Evolutionary conservation across 257 asterid genomes (phyloP), one percentile per base, ranked within the genome.

Genomic region (Craterostigma plantagineum): DNA sequence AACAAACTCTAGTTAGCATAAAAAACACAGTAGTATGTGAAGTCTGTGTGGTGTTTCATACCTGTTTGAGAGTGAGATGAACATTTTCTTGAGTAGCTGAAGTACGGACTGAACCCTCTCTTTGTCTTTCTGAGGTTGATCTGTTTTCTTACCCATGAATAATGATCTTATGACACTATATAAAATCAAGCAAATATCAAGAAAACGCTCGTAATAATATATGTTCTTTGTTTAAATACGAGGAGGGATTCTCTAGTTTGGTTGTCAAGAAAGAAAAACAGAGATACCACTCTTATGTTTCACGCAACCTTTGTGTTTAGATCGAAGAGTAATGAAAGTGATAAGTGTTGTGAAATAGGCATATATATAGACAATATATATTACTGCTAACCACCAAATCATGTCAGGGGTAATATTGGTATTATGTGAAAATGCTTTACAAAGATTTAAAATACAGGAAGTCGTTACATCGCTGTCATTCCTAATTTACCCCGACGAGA

Each of bases 41-140:
- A n/a, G n/a, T n/a, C n/a, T n/a, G n/a, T n/a, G 33, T 47, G 47
- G 53, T 40, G 48, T 11, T 34, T 9, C 18, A n/a, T 42, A 81
- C 98, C 95, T 90, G 98, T 57, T 72, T 79, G 46, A 79, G 60
- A 34, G 92, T 52, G 43, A 82, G 86, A 7, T 86, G 95, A 43
- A 81, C 51, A 61, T 74, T 63, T 83, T 83, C 55, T 65, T 75
- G 54, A 90, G 63, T 45, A 83, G 66, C 10, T 69, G 64, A 40
- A 90, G 64, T 10, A 90, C 98, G 16, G 92, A 62, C 38, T 74
- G 67, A 58, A 68, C 77, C 53, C 57, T 77, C 17, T 57, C 65
- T 64, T 59, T 67, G 11, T 77, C 79, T 45, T 64, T 86, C 64
- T 67, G 69, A 42, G 38, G 54, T 56, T 80, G 79, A 45, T 77